Base-by-base conservation (phyloP, 2,329 filamentous ascomycete species). In the Penicillium sp. region DNA sequence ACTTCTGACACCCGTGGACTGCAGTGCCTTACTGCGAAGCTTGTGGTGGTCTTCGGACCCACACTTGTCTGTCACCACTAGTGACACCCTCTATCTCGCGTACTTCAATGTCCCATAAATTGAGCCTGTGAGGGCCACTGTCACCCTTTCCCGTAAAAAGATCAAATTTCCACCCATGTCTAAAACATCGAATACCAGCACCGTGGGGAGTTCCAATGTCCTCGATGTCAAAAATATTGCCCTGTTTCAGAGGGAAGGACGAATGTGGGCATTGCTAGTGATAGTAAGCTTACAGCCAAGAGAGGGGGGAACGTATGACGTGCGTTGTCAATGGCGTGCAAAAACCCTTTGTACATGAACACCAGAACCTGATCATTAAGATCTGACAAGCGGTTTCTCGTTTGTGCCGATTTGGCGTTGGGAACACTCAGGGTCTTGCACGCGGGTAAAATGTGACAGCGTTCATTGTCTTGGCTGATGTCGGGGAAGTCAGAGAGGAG, bases 81-180 rank as follows among this genome's bases (percentile, higher is more conserved):
- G 13, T 32, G 29, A 45, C 16, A 16, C 22, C 13, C n/a, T 39
- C 48, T n/a, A 45, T 22, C 24, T 59, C 52, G 55, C 82, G 74
- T 5, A 84, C 45, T 55, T 88, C 77, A 0, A 85, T 78, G 58
- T 88, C 85, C 84, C 85, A 88, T 0, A 85, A 71, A 7, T 77
- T 77, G 14, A 88, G 72, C 51, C 72, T 79, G 61, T 88, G 88
- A 32, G 68, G 79, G 0, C 80, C 84, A 0, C 84, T 77, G 65
- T 88, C 86, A 2, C 79, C 79, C 61, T 74, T 74, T 0, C 86
- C 86, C 0, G 84, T 81, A 47, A 83, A 81, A 3, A 88, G 61
- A 64, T 89, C 86, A 67, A 89, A 89, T 0, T 83, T 85, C 86
- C 86, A 89, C 2, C 78, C 81, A 59, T 88, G 86, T 57, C 86